These are phyloP conservation scores for Dendrocalamus sinicus DNA, from an alignment of 176 grass and related monocot species.

Conservation along the genomic window DNA sequence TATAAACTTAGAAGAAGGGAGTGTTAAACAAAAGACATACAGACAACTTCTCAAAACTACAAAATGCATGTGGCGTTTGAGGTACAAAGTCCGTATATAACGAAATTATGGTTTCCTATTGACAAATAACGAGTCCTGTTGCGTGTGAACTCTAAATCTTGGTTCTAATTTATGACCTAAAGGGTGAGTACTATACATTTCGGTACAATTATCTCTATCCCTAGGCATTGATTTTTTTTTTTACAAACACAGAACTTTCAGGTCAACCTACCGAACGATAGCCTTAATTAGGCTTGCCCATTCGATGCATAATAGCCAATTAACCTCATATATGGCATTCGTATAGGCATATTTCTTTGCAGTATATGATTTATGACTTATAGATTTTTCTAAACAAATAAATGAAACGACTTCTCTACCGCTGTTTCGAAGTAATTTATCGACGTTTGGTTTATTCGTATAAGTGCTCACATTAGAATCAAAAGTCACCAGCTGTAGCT, in stretches of 20 bases:
- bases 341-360: neutral
- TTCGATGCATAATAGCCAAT: neutral
- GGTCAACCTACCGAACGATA: neutral
- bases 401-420: rapidly evolving
- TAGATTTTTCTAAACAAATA: too few relatives aligned
- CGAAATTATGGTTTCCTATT: neutral
- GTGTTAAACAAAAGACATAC: neutral
- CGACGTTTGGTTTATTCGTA: too few relatives aligned
- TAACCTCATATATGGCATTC: neutral
- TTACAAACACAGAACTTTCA: neutral
- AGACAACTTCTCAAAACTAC: neutral
- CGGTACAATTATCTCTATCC: neutral
- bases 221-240: neutral
- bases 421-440: rapidly evolving
- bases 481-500: too few relatives aligned
- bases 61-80: neutral
- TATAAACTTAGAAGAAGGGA: too few relatives aligned
- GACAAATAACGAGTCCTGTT: constrained; percentile 5
- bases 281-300: neutral
- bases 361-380: too few relatives aligned
- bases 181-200: neutral
- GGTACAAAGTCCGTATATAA: neutral
- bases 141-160: constrained; percentile 21
- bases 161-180: too few relatives aligned
- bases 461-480: too few relatives aligned